Percentiles rank a stretch among this genome's conserved stretches.
These are phyloP conservation scores for Sequoiadendron giganteum DNA, from an alignment of 75 land plant genomes.

Conservation along the genomic window DNA sequence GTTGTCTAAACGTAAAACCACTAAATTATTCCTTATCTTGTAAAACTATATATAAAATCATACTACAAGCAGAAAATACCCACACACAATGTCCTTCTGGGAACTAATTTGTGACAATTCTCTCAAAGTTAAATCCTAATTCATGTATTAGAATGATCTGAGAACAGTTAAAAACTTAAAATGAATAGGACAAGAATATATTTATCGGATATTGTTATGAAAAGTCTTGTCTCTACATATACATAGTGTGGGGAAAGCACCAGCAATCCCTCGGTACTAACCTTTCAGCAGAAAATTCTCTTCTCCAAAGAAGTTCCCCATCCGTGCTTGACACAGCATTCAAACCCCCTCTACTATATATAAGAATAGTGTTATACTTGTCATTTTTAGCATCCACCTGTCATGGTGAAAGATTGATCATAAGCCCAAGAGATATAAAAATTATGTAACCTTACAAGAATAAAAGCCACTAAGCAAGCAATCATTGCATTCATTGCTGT, in stretches of 20 bases:
- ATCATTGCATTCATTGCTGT: not conserved
- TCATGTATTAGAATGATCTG: not conserved
- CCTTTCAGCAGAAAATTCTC: conserved; percentile 48
- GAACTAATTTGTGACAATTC: not conserved
- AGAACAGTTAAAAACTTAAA: not conserved
- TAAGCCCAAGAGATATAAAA: not conserved
- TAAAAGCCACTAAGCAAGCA: not conserved
- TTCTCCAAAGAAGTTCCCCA: conserved; percentile 79
- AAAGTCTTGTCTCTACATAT: not conserved
- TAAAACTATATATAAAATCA: not conserved
- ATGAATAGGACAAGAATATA: not conserved
- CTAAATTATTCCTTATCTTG: not conserved
- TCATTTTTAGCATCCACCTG: conserved; percentile 51
- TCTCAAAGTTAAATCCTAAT: not conserved
- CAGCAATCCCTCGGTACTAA: conserved; percentile 9
- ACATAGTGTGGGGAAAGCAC: conserved; percentile 5
- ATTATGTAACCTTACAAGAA: not conserved
- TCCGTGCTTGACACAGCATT: conserved; percentile 87
- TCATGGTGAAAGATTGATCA: not conserved
- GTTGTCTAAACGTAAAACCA: not conserved
- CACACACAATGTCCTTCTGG: not conserved
- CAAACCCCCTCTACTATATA: conserved; percentile 51
- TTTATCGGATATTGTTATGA: not conserved
- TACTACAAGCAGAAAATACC: not conserved
- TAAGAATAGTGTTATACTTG: conserved; percentile 55